Evolutionary conservation across 352 stramenopile species (phyloP), one percentile per base, ranked within the genome.

Genomic region (Globisporangium irregulare): DNA sequence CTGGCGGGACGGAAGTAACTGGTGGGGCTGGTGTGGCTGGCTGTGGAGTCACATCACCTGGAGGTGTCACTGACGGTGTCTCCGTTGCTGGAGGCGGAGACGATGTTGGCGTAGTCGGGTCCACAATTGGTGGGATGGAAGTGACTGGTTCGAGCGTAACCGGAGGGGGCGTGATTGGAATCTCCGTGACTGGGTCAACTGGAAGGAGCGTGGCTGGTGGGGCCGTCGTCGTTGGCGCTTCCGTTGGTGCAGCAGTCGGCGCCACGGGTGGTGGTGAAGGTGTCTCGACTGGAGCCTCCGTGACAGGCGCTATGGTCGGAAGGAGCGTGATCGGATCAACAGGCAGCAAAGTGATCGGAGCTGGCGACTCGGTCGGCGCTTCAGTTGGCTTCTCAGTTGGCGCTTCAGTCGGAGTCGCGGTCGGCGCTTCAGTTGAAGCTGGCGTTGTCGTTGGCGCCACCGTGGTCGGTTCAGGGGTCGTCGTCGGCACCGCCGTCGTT

Each of bases 221-320:
- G 2, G 64, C 51, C 8, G 48, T 57, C 48, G 71, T 75, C 5
- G 32, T 32, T 38, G 73, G 73, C 0, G 59, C 58, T 32, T 76
- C 27, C 32, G 72, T 72, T 4, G 63, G 15, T 41, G 27, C 54
- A 32, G 32, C 32, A 15, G 72, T 64, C 27, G 60, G 54, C 24
- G 62, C 63, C 2, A 38, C 14, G 12, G 69, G 43, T 51, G 43
- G 43, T 51, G 43, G 43, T 2, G 43, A n/a, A 7, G 43, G 22
- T 18, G 43, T 51, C 18, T 51, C 18, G 15, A 51, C 43, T 22
- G 43, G 43, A 51, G 43, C 18, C 18, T 51, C 43, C 43, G 43
- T 51, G 43, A 51, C 43, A 8, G 64, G 58, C 3, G 58, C 60
- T 4, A 25, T 54, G 18, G 70, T 67, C 8, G 73, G 64, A 22